These are phyloP conservation scores for Moesziomyces aphidis DNA, from an alignment of 1,284 basidiomycete species.

Conservation along the genomic window DNA sequence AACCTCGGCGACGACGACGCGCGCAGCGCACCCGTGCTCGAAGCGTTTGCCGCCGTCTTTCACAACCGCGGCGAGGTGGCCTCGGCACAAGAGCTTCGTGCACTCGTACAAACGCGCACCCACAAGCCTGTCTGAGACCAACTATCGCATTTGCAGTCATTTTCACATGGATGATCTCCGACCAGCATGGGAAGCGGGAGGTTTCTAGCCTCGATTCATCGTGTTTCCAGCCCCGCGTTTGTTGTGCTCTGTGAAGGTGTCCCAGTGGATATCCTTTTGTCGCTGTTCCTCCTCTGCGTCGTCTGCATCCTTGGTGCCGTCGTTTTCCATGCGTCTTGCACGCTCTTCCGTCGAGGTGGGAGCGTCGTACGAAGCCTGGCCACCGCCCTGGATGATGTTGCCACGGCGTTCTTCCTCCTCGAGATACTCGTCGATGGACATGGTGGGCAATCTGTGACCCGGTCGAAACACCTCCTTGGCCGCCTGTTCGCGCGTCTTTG, in stretches of 20 bases:
- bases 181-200: too few species aligned
- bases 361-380: conserved; percentile 34
- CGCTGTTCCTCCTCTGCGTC: conserved; percentile 75
- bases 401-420: conserved; percentile 85
- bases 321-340: conserved; percentile 73
- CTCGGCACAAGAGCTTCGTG: conserved; percentile 7
- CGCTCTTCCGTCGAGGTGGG: conserved; percentile 69
- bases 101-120: conserved; percentile 4
- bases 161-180: too few species aligned
- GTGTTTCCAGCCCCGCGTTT: conserved; percentile 86
- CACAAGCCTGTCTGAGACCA: not conserved
- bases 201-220: conserved; percentile 81
- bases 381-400: conserved; percentile 86
- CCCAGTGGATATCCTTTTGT: conserved; percentile 58
- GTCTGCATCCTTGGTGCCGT: conserved; percentile 79
- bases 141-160: too few species aligned
- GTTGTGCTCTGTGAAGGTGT: conserved; percentile 53
- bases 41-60: conserved; percentile 29
- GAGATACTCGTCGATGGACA: conserved; percentile 96
- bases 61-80: conserved; percentile 8
- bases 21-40: conserved; percentile 10
- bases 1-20: conserved; percentile 15
- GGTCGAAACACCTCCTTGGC: conserved; percentile 84
- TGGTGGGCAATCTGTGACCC: conserved; percentile 88
- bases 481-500: conserved; percentile 72